Evolutionary conservation across 23 red algal genomes (phyloP), one percentile per base, ranked within the genome.

Genomic region (Pyropia yezoensis): DNA sequence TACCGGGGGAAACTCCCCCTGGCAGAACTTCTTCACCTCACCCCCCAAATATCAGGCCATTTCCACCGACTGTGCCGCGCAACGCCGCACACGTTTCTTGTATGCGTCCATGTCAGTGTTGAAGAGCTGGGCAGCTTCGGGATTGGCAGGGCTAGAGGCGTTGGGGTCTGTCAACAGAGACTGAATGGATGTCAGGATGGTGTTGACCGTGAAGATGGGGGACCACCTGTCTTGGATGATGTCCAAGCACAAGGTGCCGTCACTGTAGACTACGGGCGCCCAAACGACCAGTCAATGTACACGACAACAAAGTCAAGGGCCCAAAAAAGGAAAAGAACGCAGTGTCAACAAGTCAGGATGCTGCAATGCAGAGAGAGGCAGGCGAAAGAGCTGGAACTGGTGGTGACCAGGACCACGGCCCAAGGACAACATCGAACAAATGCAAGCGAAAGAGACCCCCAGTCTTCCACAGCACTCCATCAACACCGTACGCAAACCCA

Each of bases 221-320:
- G 85, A 90, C 93, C 93, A 97, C 63, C 90, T 89, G 45, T 97
- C 93, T 50, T 87, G 79, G 61, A 97, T 89, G 23, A 97, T 89
- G 57, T 89, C 85, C n/a, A 97, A 56, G 75, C 93, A 97, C 22
- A 97, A 60, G 23, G 73, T 97, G 26, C 93, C 93, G 56, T 97
- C 85, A 47, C 66, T 77, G 57, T 97, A 90, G 2, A 97, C 73
- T 61, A 14, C 24, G 13, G 57, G 29, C 11, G 12, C 57, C 24
- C 39, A 6, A 61, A 13, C 24, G 4, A 61, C 0, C 24, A 27
- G 24, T 12, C 24, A 61, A 61, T 9, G 29, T 7, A 61, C 57
- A 61, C 57, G 29, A 27, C 3, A 11, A 29, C 24, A 61, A 29
- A 61, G 9, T 1, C 0, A 27, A 47, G 39, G 6, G 39, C 11